These are phyloP conservation scores for Trichoderma hamatum DNA, from an alignment of 2,329 filamentous ascomycete genomes.

Conservation along the genomic window DNA sequence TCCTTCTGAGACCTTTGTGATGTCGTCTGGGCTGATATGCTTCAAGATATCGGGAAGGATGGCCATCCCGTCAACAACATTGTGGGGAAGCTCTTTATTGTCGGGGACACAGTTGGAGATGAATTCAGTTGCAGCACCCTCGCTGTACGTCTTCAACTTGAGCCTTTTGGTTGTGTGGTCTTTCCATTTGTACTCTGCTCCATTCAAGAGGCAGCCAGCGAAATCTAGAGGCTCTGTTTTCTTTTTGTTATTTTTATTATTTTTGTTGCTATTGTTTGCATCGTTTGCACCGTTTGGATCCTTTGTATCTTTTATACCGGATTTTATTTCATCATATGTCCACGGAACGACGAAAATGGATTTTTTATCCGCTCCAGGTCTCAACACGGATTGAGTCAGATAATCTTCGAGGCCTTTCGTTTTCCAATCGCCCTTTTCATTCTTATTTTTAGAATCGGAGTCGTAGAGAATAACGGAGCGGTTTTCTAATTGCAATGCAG, in stretches of 20 bases:
- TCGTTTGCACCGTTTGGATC: no score
- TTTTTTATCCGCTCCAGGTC: neutral
- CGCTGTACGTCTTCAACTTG: no score
- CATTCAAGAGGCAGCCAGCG: no score
- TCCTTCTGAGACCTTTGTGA: neutral
- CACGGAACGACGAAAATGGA: neutral
- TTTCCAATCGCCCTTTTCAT: neutral
- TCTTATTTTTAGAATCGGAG: neutral
- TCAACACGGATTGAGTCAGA: neutral
- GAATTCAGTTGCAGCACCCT: neutral
- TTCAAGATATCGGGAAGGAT: neutral
- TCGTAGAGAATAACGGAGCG: neutral
- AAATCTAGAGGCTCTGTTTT: no score
- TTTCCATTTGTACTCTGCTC: no score
- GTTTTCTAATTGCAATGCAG: neutral
- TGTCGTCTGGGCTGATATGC: no score
- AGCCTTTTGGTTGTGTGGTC: no score
- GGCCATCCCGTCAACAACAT: neutral
- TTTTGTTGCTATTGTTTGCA: no score
- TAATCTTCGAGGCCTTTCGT: neutral
- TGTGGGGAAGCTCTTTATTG: neutral
- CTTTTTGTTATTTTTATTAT: no score
- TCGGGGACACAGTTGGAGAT: neutral
- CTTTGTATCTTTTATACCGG: no score
- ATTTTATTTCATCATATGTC: neutral